Conservation (phyloP, 768 basidiomycete genomes). For the Leccinum uliginosum region DNA sequence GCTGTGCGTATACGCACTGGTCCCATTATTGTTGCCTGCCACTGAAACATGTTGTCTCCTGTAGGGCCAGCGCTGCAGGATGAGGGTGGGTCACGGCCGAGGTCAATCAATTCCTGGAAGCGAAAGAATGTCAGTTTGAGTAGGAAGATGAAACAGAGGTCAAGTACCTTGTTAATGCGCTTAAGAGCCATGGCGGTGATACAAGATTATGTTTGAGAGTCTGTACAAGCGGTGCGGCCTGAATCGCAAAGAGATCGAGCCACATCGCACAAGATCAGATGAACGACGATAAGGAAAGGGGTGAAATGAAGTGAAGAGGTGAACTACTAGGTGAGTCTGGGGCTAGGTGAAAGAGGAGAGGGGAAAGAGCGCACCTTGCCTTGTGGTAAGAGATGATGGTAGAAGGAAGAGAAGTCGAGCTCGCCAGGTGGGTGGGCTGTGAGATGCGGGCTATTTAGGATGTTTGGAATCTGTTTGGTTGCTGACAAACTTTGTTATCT, state of each 20-base stretch:
- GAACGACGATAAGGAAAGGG: not conserved
- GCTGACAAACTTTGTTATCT: slow-evolving; percentile 24
- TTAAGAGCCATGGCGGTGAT: slow-evolving; percentile 78
- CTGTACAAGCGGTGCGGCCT: slow-evolving; percentile 9
- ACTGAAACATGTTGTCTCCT: slow-evolving; percentile 98
- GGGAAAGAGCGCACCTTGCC: slow-evolving; percentile 7
- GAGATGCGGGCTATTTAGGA: slow-evolving; percentile 32
- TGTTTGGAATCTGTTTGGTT: slow-evolving; percentile 37
- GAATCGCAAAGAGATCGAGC: slow-evolving; percentile 28
- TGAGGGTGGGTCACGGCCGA: slow-evolving; percentile 98
- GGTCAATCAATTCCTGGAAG: slow-evolving; percentile 92
- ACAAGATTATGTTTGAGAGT: slow-evolving; percentile 9
- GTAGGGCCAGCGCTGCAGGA: slow-evolving; percentile 99
- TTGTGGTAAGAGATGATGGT: slow-evolving; percentile 20
- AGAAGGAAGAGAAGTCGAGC: slow-evolving; percentile 24
- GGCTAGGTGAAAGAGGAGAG: not conserved
- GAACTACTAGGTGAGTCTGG: not conserved
- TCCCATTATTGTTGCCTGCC: slow-evolving; percentile 99
- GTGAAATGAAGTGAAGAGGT: not conserved
- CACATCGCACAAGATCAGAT: slow-evolving; percentile 38
- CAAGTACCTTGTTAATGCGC: slow-evolving; percentile 95
- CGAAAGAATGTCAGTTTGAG: not conserved
- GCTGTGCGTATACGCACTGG: slow-evolving; percentile 58
- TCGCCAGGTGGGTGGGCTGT: slow-evolving; percentile 2
- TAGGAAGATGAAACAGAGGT: not conserved